Percentiles rank a stretch among this genome's conserved stretches.
These are phyloP conservation scores for Fraxinus sp. DNA, from an alignment of 305 asterid species.

Conservation along the genomic window DNA sequence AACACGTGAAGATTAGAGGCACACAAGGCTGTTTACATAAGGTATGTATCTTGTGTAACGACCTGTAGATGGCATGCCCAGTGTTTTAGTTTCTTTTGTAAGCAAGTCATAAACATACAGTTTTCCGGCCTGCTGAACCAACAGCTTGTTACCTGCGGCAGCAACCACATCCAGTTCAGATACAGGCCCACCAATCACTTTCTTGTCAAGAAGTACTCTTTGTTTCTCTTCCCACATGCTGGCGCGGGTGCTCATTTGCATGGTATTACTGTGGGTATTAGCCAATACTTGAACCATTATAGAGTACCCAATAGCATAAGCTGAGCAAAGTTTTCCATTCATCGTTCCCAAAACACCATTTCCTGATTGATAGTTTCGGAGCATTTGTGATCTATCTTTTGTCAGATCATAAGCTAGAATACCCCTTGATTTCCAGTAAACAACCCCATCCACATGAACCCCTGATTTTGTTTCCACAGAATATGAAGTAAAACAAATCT, in stretches of 20 bases:
- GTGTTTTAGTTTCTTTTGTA: slow-evolving; percentile 26
- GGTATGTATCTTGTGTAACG: slow-evolving; percentile 24
- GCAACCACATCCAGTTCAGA: slow-evolving; percentile 1
- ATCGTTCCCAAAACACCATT: slow-evolving; percentile 29
- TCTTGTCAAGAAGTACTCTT: slow-evolving; percentile 21
- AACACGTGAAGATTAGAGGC: slow-evolving; percentile 24
- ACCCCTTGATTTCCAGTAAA: slow-evolving; percentile 37
- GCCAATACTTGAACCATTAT: slow-evolving; percentile 21
- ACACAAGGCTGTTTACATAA: slow-evolving; percentile 50
- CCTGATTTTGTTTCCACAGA: slow-evolving; percentile 30
- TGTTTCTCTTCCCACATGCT: slow-evolving; percentile 29
- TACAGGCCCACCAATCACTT: slow-evolving; percentile 5
- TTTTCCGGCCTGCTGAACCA: slow-evolving; percentile 19
- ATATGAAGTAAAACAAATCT: slow-evolving; percentile 38
- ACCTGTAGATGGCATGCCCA: slow-evolving; percentile 4
- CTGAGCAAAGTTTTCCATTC: slow-evolving; percentile 42
- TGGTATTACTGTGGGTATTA: slow-evolving; percentile 38
- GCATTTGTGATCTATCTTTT: slow-evolving; percentile 41
- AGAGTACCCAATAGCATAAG: neutral
- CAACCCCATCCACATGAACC: slow-evolving; percentile 39
- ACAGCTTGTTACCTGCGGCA: slow-evolving; percentile 28
- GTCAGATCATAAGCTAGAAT: slow-evolving; percentile 43
- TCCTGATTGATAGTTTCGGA: neutral
- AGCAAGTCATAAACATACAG: slow-evolving; percentile 24
- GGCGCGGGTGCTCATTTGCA: slow-evolving; percentile 28